Base-by-base conservation (phyloP, 345 rosid species). In the Eucalyptus pauciflora region DNA sequence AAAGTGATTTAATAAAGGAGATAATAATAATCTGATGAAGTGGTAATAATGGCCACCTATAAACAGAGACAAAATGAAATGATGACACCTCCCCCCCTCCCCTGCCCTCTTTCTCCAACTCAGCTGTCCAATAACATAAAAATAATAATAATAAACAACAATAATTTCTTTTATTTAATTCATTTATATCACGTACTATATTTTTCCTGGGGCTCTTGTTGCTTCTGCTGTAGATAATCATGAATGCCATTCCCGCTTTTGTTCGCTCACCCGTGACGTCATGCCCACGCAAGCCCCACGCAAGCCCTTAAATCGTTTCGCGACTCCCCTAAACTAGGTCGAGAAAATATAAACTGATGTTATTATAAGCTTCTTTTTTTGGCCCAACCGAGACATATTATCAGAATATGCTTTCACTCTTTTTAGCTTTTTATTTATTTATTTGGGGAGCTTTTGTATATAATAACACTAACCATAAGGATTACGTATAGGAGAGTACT, bases 61-160 rank as follows among this genome's bases (percentile, higher is more conserved):
- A 87, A 92, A 87, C 93, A 87, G 91, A 91, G 95, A 94, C 92
- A 94, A 91, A 92, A 93, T 60, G 93, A 94, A 93, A 95, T 94
- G 96, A 96, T 96, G 93, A 87, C 33, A 2, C 48, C 67, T 10
- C 29, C 67, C 86, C 37, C 86, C 86, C 89, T 93, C 85, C 91
- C 93, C 91, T 69, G 79, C 91, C 88, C 91, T 71, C 16, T 24
- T 60, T 51, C 67, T 87, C 76, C 88, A 6, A 64, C 76, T 64
- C 76, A 64, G 41, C 76, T 64, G 76, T 64, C 76, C 76, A 64
- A 64, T 64, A 64, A 64, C 76, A 14, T 37, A 64, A n/a, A 5
- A 62, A 62, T 27, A 64, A 64, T 27, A 60, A 62, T 27, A 69
- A 20, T 41, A 37, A 76, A 76, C 3, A 4, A 41, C 41, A 10